Evolutionary conservation across 73 alveolate species (phyloP).

Genomic region (Paramecium primaurelia): DNA sequence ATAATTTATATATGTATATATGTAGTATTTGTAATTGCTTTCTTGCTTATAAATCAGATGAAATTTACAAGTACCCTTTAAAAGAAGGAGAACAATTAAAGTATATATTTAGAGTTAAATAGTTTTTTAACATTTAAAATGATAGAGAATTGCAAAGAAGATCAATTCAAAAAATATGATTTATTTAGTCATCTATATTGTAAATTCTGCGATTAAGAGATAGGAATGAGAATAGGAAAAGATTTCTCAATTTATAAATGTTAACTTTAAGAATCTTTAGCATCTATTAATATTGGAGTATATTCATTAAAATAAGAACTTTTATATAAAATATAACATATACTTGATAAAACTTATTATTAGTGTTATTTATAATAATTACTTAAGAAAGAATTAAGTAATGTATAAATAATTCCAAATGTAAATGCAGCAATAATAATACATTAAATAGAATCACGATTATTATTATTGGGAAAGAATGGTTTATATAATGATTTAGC

Average conservation of each 20-base stretch:
- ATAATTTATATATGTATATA: neutral
- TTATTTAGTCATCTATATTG: neutral
- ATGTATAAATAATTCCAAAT: neutral
- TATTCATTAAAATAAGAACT: neutral
- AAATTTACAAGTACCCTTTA: neutral
- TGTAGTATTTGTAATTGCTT: neutral
- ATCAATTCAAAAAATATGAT: slow-evolving; percentile 14
- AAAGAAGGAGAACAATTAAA: neutral
- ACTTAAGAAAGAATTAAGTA: neutral
- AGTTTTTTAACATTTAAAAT: neutral
- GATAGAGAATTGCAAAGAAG: neutral
- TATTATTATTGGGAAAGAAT: neutral
- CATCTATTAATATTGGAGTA: neutral
- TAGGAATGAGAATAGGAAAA: neutral
- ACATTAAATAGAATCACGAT: neutral
- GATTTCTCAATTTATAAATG: slow-evolving; percentile 7
- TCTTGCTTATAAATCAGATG: neutral
- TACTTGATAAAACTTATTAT: neutral
- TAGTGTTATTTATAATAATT: neutral
- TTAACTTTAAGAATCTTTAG: neutral
- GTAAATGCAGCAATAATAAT: slow-evolving; percentile 9
- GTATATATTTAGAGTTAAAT: neutral
- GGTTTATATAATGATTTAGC: neutral
- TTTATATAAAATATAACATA: neutral
- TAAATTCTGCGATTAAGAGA: slow-evolving; percentile 2